Base-by-base conservation (phyloP, 2,329 filamentous ascomycete species). In the Fusarium buxicola region DNA sequence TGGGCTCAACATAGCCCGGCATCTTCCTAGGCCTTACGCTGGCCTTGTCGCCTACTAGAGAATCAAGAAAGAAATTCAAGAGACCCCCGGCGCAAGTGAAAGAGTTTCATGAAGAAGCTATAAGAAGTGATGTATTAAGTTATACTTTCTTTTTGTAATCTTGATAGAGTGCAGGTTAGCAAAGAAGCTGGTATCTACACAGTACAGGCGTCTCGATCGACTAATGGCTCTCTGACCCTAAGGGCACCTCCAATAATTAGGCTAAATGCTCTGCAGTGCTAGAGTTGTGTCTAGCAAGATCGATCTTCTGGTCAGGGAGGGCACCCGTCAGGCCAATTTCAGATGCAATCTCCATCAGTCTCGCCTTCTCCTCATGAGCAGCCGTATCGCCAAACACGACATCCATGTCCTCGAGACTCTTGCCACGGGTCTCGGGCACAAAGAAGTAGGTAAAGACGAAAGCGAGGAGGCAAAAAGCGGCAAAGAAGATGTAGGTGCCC, bases 401-500 rank as follows among this genome's bases (percentile, higher is more conserved):
- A 59, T 86, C 84, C 83, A 87, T 86, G 48, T 86, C 81, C 67
- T 86, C 84, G 1, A 87, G 75, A 1, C 78, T 84, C 63, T 74
- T 77, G 15, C 84, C 84, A 43, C 78, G 81, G 0, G 86, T 89
- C 69, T 89, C 86, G 0, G 86, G 86, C 0, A 88, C 81, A 44
- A 84, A 80, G 62, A 86, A 81, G 58, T 74, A 84, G 0, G 81
- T 81, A 74, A 83, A 87, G 1, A 81, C 55, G 8, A 80, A 73
- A 0, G 81, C 79, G 5, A 86, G 70, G 2, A 82, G 66, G 58
- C 81, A 83, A 59, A 86, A 86, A 3, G 79, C 76, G 0, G 81
- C 84, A 60, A 89, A 89, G 76, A 89, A 88, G 40, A 87, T 79
- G 61, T 88, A 88, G 0, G 82, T 82, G 9, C 82, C 82, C 70